phyloP scores from a whole-genome alignment of 495 filamentous ascomycete species.

The Penicillium macrosclerotiorum region DNA sequence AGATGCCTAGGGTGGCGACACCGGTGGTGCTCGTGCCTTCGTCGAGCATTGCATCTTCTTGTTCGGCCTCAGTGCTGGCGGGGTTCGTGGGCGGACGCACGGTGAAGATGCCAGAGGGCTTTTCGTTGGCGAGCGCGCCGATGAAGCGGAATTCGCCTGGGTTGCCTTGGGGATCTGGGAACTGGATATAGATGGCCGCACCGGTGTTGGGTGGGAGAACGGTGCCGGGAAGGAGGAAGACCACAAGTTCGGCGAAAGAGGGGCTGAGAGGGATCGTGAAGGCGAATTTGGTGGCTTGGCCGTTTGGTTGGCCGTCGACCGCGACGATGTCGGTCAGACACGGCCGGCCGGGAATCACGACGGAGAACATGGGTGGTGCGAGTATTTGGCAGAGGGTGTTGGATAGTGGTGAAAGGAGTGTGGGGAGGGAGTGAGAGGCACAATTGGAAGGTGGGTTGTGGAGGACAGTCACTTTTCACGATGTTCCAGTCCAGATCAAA shows the following conservation, averaged over 20 bases:
- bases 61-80: slow-evolving; percentile 28
- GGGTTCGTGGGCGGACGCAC: slow-evolving; percentile 35
- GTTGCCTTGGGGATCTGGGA: slow-evolving; percentile 47
- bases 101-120: slow-evolving; percentile 86
- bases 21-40: slow-evolving; percentile 28
- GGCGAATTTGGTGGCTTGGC: slow-evolving; percentile 63
- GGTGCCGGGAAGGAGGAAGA: slow-evolving; percentile 84
- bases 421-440: not conserved
- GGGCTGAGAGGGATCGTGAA: slow-evolving; percentile 59
- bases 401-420: not conserved
- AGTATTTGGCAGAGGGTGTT: slow-evolving; percentile 1
- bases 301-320: slow-evolving; percentile 45
- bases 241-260: slow-evolving; percentile 73
- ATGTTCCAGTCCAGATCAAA: too few species aligned
- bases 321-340: slow-evolving; percentile 61
- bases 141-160: slow-evolving; percentile 69
- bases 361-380: slow-evolving; percentile 49
- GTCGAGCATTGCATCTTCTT: slow-evolving; percentile 47
- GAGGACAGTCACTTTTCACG: not conserved
- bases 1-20: slow-evolving; percentile 73
- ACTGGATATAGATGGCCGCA: slow-evolving; percentile 83
- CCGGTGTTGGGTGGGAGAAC: slow-evolving; percentile 71
- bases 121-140: slow-evolving; percentile 82
- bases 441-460: not conserved
- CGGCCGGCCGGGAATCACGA: slow-evolving; percentile 55